Conservation (phyloP, 2,329 filamentous ascomycete genomes). For the Ceratocystis ficicola region DNA sequence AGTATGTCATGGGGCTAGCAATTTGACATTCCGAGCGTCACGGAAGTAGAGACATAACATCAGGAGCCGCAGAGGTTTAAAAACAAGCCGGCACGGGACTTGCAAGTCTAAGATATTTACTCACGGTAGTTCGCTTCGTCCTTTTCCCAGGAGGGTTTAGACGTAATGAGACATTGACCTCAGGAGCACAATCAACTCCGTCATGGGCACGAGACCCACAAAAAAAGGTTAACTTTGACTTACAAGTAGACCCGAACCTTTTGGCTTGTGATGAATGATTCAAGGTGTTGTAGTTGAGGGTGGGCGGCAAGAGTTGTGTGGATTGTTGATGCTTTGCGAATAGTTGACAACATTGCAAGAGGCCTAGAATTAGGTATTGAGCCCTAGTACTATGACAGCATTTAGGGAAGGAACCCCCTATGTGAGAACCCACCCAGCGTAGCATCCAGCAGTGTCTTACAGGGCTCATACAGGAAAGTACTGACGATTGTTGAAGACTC, state of each 20-base stretch:
- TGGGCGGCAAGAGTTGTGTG: neutral
- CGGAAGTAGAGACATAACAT: neutral
- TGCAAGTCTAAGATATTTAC: neutral
- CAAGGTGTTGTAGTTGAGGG: neutral
- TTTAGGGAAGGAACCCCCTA: neutral
- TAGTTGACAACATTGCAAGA: neutral
- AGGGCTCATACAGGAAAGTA: neutral
- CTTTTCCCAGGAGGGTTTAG: constrained; percentile 1
- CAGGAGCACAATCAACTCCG: neutral
- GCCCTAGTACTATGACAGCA: neutral
- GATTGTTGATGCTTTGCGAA: neutral
- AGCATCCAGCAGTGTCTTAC: neutral
- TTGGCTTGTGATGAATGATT: neutral
- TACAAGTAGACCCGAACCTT: neutral
- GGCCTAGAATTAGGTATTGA: neutral
- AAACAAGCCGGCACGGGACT: neutral
- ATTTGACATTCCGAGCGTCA: neutral
- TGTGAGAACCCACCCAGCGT: no score
- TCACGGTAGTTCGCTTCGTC: neutral
- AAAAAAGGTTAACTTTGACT: neutral
- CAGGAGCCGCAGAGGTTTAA: neutral
- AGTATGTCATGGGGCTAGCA: neutral
- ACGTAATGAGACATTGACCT: neutral
- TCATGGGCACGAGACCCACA: neutral
- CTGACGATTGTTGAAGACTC: neutral